Evolutionary conservation across 2,329 filamentous ascomycete genomes (phyloP), one percentile per base, ranked within the genome.

Genomic region (Aulographum hederae): DNA sequence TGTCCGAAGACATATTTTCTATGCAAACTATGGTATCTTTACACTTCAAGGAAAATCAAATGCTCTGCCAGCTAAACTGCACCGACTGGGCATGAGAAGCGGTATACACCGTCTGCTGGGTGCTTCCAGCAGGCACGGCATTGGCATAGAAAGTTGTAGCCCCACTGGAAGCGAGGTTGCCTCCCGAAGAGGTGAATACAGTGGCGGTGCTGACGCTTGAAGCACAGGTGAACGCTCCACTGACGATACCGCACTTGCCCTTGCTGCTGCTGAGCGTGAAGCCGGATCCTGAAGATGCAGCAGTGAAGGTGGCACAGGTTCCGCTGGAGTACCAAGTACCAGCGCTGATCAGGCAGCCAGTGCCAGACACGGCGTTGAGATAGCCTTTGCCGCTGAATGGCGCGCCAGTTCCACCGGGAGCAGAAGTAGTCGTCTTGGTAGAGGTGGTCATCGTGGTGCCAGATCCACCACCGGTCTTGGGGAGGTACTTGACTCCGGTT

Each of bases 241-340:
- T 50, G 4, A 61, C 53, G 28, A 78, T 57, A 1, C 61, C 64
- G 40, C 74, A 79, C 11, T 47, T 50, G 5, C 70, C 70, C 44
- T 71, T 73, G 29, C 62, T 67, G 10, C 66, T 68, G 30, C 51
- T 57, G 10, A 76, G 50, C 0, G 66, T 72, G 52, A 72, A 70
- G 26, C 61, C 63, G 11, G 10, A 5, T 13, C 1, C 8, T 28
- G 21, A 11, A 2, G 57, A 36, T 3, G 62, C 52, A 4, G 70
- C 69, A 1, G 62, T 69, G 46, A 69, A 76, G 0, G 67, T 75
- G 1, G 75, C 76, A 44, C 74, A 79, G 1, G 73, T 75, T 2
- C 74, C 73, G 2, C 59, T 63, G 0, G 63, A 61, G 44, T 75
- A 80, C 76, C 75, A 81, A 0, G 64, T 68, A 0, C 76, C 76